phyloP scores from a whole-genome alignment of 2,329 filamentous ascomycete genomes.

The Penicillium sp. region DNA sequence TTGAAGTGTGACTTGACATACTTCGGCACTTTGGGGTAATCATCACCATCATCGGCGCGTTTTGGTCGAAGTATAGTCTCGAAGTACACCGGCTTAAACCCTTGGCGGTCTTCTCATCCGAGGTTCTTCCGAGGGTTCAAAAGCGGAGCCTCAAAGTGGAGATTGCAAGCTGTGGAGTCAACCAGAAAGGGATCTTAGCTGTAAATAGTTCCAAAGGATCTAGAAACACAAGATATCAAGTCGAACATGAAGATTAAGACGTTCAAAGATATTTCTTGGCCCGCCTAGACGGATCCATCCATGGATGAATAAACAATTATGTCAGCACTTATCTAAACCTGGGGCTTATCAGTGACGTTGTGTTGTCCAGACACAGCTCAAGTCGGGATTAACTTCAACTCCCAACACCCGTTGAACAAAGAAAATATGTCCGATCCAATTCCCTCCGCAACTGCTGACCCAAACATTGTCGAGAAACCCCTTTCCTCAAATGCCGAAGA shows the following conservation, averaged over 20 bases:
- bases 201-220: neutral
- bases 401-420: neutral
- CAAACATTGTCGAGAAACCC: constrained; percentile 33
- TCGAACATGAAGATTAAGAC: neutral
- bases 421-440: constrained; percentile 46
- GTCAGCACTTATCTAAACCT: constrained; percentile 1
- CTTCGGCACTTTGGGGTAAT: neutral
- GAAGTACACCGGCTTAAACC: neutral
- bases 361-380: neutral
- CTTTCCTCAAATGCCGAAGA: constrained; percentile 50
- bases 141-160: neutral
- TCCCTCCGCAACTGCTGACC: constrained; percentile 40
- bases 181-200: neutral
- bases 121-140: neutral
- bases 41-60: neutral
- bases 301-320: neutral
- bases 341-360: constrained; percentile 2
- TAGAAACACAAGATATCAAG: neutral
- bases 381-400: neutral
- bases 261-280: neutral
- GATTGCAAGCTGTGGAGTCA: neutral
- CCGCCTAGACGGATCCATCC: too few species aligned
- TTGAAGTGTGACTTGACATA: neutral
- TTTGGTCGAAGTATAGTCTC: neutral
- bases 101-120: neutral